phyloP scores from a whole-genome alignment of 805 yeast genomes.

The Wickerhamiella azymoides region DNA sequence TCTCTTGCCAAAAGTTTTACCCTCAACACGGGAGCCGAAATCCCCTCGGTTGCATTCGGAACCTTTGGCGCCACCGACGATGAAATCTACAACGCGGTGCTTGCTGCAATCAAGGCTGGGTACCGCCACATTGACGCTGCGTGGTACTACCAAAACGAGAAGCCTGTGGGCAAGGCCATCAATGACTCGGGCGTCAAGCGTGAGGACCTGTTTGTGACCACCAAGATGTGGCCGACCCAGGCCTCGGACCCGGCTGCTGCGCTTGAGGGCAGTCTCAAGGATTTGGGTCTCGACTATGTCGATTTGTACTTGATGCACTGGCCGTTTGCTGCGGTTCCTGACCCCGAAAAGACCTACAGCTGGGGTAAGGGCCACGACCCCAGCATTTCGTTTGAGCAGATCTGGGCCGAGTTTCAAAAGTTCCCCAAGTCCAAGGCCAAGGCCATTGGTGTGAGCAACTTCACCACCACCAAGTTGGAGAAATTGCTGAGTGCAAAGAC shows the following conservation, averaged over 20 bases:
- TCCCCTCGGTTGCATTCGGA: conserved; percentile 63
- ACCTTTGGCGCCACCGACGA: conserved; percentile 36
- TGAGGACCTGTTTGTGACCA: conserved; percentile 44
- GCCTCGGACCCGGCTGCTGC: conserved; percentile 32
- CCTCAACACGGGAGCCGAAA: conserved; percentile 41
- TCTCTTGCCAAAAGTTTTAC: conserved; percentile 22
- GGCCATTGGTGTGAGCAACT: conserved; percentile 64
- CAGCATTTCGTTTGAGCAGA: conserved; percentile 34
- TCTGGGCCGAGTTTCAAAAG: conserved; percentile 47
- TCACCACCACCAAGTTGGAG: conserved; percentile 37
- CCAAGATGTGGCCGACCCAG: conserved; percentile 41
- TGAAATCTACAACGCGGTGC: conserved; percentile 38
- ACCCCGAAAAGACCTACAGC: conserved; percentile 30
- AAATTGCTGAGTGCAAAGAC: conserved; percentile 32
- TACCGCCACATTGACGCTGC: conserved; percentile 70
- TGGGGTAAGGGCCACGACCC: conserved; percentile 24
- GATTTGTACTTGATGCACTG: conserved; percentile 57
- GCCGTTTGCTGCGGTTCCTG: conserved; percentile 24
- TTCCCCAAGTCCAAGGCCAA: conserved; percentile 36
- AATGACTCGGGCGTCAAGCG: conserved; percentile 31
- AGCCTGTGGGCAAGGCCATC: conserved; percentile 46
- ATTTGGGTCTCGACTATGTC: conserved; percentile 44
- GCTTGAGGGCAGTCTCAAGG: conserved; percentile 36
- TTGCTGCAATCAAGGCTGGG: conserved; percentile 50
- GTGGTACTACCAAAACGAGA: conserved; percentile 52